Conservation (phyloP, 495 filamentous ascomycete species). For the Massariosphaeria phaeospora region DNA sequence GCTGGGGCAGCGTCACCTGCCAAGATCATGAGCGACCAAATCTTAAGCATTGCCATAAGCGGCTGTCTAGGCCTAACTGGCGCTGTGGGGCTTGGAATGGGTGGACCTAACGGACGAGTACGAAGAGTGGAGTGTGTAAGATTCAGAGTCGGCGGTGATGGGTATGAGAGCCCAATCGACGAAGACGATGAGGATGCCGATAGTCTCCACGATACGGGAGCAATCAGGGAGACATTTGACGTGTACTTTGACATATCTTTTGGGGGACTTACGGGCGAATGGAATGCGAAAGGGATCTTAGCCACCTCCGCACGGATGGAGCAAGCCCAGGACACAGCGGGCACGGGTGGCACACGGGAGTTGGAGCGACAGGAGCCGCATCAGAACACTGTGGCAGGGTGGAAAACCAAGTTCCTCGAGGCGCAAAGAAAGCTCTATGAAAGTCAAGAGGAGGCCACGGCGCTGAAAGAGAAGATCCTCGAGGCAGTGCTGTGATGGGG, state of each 20-base stretch:
- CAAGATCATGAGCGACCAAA: conserved; percentile 26
- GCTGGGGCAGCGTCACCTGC: conserved; percentile 10
- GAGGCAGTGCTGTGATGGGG: conserved; percentile 50
- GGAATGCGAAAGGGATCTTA: conserved; percentile 32
- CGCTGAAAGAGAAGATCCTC: conserved; percentile 52
- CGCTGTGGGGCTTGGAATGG: conserved; percentile 32
- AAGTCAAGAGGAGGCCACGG: conserved; percentile 48
- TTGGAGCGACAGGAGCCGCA: neutral
- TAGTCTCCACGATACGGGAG: neutral
- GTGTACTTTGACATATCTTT: conserved; percentile 32
- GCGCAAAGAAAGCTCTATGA: conserved; percentile 49
- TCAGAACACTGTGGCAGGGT: conserved; percentile 42
- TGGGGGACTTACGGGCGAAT: conserved; percentile 33
- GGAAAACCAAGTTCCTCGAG: conserved; percentile 34
- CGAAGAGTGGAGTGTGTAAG: conserved; percentile 35
- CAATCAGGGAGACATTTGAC: conserved; percentile 36
- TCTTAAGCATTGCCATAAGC: conserved; percentile 33
- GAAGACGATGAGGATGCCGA: conserved; percentile 31
- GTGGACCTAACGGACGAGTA: conserved; percentile 33
- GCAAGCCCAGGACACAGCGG: neutral
- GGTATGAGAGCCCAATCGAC: conserved; percentile 40
- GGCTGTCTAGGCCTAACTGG: conserved; percentile 37
- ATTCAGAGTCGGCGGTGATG: conserved; percentile 37
- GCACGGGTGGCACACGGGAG: neutral
- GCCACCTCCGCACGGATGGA: neutral